These are phyloP conservation scores for Comarum palustre DNA, from an alignment of 306 rosid genomes.

Conservation along the genomic window DNA sequence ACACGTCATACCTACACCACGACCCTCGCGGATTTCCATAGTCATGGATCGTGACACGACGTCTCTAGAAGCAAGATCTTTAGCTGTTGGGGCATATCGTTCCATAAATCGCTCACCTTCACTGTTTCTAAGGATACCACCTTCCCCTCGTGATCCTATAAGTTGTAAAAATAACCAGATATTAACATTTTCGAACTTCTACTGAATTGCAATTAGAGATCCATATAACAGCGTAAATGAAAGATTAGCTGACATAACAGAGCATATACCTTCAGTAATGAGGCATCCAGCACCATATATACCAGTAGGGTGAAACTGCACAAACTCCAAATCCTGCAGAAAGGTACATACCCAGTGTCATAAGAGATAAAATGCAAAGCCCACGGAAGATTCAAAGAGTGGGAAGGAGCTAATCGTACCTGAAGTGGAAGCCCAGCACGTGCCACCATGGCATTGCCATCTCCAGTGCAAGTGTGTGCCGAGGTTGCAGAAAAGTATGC, in stretches of 20 bases:
- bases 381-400: slow-evolving; percentile 17
- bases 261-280: slow-evolving; percentile 73
- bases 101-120: slow-evolving; percentile 99
- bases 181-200: neutral
- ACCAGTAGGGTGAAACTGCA: slow-evolving; percentile 96
- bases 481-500: slow-evolving; percentile 93
- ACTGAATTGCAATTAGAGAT: neutral
- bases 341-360: slow-evolving; percentile 16
- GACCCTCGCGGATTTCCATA: slow-evolving; percentile 96
- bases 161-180: slow-evolving; percentile 22
- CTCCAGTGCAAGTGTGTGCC: slow-evolving; percentile 97
- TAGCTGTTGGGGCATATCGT: slow-evolving; percentile 95
- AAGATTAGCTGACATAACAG: neutral
- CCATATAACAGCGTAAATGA: neutral
- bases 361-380: slow-evolving; percentile 13
- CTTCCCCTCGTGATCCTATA: slow-evolving; percentile 96
- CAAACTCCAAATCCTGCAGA: slow-evolving; percentile 89
- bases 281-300: slow-evolving; percentile 98
- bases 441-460: slow-evolving; percentile 96
- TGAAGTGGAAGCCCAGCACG: slow-evolving; percentile 89
- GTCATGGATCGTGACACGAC: slow-evolving; percentile 97
- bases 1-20: slow-evolving; percentile 79
- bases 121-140: slow-evolving; percentile 92
- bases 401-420: slow-evolving; percentile 41
- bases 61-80: slow-evolving; percentile 98